Base-by-base conservation (phyloP, 2,329 filamentous ascomycete species). In the Fusarium liriodendri region DNA sequence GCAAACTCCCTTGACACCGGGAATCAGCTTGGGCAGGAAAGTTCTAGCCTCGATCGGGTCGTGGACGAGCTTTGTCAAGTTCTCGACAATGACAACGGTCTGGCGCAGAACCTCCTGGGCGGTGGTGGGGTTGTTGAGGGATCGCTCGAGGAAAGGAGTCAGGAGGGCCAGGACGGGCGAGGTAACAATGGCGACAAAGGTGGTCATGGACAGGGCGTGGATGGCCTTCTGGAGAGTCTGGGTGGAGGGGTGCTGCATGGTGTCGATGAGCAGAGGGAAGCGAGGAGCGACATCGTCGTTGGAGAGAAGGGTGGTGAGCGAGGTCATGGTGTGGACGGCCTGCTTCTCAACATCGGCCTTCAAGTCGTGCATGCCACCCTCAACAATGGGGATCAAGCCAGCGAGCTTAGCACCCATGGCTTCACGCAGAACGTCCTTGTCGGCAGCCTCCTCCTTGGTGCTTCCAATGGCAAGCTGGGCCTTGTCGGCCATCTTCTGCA, bases 1-100 rank as follows among this genome's bases (percentile, higher is more conserved):
- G 76, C 92, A 91, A 67, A 99, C 96, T 64, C 89, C 89, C 87
- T 98, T 95, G 55, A 99, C 94, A 89, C 97, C 97, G 50, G 97
- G 97, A 80, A 94, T 93, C 62, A 99, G 88, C 85, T 98, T 98
- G 61, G 97, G 97, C 81, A 99, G 85, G 88, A 99, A 99, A 65
- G 94, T 94, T 75, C 97, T 90, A 37, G 97, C 97, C 86, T 99
- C 97, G 69, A 98, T 91, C 16, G 97, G 97, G 82, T 92, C 95
- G 83, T 99, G 97, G 32, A 99, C 97, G 35, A 99, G 91, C 87
- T 98, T 98, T 70, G 97, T 99, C 86, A 99, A 87, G 85, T 99
- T 99, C 86, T 99, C 97, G 22, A 97, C 94, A 61, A 99, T 97
- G 64, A 99, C 95, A 33, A 97, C 95, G 4, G 97, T 98, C 85